Evolutionary conservation across 352 stramenopile species (phyloP).

Genomic region (Pythium aquatile): DNA sequence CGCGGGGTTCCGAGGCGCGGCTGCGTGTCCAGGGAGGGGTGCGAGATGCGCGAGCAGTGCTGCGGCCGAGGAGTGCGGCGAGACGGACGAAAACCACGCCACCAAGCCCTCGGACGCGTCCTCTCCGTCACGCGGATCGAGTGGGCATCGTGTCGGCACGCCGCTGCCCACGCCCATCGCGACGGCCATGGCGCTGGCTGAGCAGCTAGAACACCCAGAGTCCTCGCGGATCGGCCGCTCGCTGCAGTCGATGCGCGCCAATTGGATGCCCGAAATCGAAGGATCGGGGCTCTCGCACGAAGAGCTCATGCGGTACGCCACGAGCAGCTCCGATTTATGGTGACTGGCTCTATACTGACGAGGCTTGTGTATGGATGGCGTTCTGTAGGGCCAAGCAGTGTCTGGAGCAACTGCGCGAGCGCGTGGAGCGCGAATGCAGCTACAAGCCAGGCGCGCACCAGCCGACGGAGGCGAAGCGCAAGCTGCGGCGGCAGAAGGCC

Average conservation of each 20-base stretch:
- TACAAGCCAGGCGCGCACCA: not conserved
- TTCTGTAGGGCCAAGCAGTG: constrained; percentile 19
- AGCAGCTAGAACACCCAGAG: constrained; percentile 24
- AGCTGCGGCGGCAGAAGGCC: constrained; percentile 7
- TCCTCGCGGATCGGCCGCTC: constrained; percentile 15
- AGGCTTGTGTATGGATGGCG: not conserved
- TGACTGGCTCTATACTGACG: not conserved
- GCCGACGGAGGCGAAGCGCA: constrained; percentile 4
- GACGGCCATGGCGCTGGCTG: constrained; percentile 27
- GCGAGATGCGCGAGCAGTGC: not conserved
- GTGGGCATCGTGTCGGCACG: not conserved
- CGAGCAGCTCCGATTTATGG: not conserved
- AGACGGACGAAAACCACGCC: constrained; percentile 3
- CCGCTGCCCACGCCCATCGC: constrained; percentile 27
- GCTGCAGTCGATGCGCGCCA: constrained; percentile 12
- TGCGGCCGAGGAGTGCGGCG: not conserved
- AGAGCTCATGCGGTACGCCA: constrained; percentile 22
- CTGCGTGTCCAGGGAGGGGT: not conserved
- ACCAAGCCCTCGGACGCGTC: not conserved
- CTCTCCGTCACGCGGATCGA: not conserved
- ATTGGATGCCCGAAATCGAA: constrained; percentile 23
- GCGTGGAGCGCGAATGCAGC: constrained; percentile 20
- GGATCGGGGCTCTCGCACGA: constrained; percentile 18
- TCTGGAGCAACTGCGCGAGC: constrained; percentile 16
- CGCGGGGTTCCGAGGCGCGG: not conserved